Base-by-base conservation (phyloP, 2,329 filamentous ascomycete genomes). In the Fusarium temperatum region DNA sequence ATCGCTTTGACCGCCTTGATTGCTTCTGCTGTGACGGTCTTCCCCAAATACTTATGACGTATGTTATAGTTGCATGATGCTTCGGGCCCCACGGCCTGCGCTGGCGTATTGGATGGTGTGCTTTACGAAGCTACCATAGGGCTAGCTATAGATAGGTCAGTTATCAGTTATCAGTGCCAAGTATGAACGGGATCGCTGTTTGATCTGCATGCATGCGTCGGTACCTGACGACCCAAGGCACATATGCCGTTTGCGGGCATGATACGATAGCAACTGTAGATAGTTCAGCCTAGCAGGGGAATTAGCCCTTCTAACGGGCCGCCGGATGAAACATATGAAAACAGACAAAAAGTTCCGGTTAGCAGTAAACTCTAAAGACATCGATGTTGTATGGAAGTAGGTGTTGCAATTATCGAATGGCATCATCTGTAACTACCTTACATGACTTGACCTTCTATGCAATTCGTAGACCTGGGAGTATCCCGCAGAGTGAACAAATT, bases 391-490 rank as follows among this genome's bases (percentile, higher is more conserved):
- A 18, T 18, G 20, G 8, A 3, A 28, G 15, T 1, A 7, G 2
- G 3, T 38, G 20, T 18, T 28, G 11, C 2, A 28, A 11, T 13
- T 28, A 1, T 28, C 2, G 14, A 26, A 17, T 54, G 2, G 51
- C 7, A n/a, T 38, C 3, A 39, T 28, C 2, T 39, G 10, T 1
- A 51, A 4, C 24, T 24, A 24, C 24, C 24, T 15, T n/a, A 17
- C 10, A 28, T 17, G 5, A 15, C 9, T 26, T 36, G 10, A 15
- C 18, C n/a, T 20, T 14, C 3, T 7, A 6, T 20, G 6, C 0
- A 8, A 15, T 8, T 20, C 8, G 1, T 3, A 7, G 30, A 32
- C 30, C 10, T 7, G 22, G 4, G 0, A 6, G 11, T 10, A 18
- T 14, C 8, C 0, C 7, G 2, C 8, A 35, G 4, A 53, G 6